A percentile compares a stretch with the other conserved stretches of the same genome.
phyloP scores from a whole-genome alignment of 2,329 filamentous ascomycete species.

The Venturia aucupariae region DNA sequence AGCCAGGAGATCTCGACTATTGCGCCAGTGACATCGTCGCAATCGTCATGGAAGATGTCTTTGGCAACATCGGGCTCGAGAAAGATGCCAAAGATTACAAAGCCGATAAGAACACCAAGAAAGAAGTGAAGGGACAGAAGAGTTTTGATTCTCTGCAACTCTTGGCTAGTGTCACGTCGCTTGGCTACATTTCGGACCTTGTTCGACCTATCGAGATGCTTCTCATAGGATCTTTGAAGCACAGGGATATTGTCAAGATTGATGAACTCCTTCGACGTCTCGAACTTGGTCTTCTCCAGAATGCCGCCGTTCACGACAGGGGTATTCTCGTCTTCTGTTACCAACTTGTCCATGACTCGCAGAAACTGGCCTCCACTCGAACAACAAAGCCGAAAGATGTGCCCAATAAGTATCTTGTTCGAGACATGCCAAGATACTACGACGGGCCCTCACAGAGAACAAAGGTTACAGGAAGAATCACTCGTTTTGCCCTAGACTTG shows the following conservation, averaged over 20 bases:
- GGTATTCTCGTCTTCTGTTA: constrained; percentile 93
- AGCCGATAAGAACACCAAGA: constrained; percentile 62
- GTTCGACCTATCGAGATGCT: constrained; percentile 70
- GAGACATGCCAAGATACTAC: not conserved
- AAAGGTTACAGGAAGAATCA: constrained; percentile 54
- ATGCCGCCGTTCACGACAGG: constrained; percentile 65
- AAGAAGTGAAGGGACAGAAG: constrained; percentile 96
- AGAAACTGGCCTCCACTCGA: constrained; percentile 47
- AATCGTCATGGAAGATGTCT: constrained; percentile 95
- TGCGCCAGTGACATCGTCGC: constrained; percentile 69
- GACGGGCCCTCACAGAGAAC: constrained; percentile 37
- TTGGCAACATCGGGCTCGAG: constrained; percentile 83
- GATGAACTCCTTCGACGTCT: constrained; percentile 81
- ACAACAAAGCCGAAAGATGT: not conserved
- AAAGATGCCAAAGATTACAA: constrained; percentile 96
- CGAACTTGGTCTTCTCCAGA: constrained; percentile 71
- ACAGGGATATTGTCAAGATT: constrained; percentile 78
- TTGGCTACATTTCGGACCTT: constrained; percentile 63
- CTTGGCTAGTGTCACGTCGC: constrained; percentile 71
- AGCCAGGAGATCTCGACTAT: constrained; percentile 80
- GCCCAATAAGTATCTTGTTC: not conserved
- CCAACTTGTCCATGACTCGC: constrained; percentile 76
- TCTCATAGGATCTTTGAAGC: constrained; percentile 72
- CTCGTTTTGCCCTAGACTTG: constrained; percentile 79
- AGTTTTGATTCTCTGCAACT: constrained; percentile 97